Percentiles rank a stretch among this genome's conserved stretches.
Evolutionary conservation across 192 early-diverging fungal genomes (phyloP).

Genomic region (Umbelopsis sp.): DNA sequence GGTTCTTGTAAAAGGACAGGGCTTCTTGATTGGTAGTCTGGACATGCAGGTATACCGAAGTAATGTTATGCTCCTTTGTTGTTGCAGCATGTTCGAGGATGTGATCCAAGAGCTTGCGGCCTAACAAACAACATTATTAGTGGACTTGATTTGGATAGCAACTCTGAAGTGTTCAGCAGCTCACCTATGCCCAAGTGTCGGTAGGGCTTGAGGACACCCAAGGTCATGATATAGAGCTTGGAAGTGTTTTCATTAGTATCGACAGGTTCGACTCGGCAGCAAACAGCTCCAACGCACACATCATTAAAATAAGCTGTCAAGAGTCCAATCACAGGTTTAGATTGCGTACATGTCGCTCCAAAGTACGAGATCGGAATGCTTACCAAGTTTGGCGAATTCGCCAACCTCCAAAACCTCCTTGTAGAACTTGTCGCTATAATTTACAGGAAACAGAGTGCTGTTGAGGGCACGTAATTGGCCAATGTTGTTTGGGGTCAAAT

Average conservation of each 20-base stretch:
- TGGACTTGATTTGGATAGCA: background rate
- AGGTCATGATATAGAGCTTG: conserved; percentile 88
- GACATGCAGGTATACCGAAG: conserved; percentile 79
- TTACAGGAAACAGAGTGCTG: conserved; percentile 82
- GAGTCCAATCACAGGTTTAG: background rate
- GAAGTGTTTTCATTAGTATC: conserved; percentile 33
- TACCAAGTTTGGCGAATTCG: conserved; percentile 74
- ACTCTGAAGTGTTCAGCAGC: background rate
- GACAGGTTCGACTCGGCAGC: conserved; percentile 72
- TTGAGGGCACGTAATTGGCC: conserved; percentile 75
- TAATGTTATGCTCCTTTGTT: conserved; percentile 43
- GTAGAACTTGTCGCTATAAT: conserved; percentile 81
- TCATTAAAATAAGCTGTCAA: conserved; percentile 65
- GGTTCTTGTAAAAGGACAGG: conserved; percentile 78
- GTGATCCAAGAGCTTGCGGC: conserved; percentile 58
- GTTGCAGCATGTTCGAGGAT: conserved; percentile 53
- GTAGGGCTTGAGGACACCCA: conserved; percentile 87
- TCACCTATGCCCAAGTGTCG: conserved; percentile 78
- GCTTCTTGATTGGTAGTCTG: conserved; percentile 82
- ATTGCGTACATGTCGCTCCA: background rate
- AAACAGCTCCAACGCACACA: conserved; percentile 79
- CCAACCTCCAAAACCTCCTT: conserved; percentile 65
- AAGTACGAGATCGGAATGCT: background rate
- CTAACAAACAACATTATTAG: conserved; percentile 26
- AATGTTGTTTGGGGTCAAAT: conserved; percentile 62